Percentiles rank a stretch among this genome's conserved stretches.
Conservation (phyloP, 352 stramenopile species). For the Lagenidium giganteum region DNA sequence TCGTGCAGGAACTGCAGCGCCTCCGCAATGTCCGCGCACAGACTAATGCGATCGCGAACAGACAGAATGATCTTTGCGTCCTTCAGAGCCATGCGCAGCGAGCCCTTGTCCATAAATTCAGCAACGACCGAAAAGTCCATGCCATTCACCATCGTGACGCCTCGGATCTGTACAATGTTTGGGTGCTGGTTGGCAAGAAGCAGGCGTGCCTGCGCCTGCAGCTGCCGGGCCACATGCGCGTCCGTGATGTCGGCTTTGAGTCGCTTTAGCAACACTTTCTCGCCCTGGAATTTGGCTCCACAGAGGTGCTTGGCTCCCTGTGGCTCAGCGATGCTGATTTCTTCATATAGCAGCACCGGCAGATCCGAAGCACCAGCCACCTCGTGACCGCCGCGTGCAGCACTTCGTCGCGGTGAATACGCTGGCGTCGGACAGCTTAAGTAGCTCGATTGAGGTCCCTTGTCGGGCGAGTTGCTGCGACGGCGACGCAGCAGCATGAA, state of each 20-base stretch:
- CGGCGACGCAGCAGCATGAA: neutral
- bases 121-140: constrained; percentile 75
- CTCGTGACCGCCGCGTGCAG: constrained; percentile 49
- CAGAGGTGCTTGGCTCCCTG: constrained; percentile 43
- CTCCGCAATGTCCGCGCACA: constrained; percentile 59
- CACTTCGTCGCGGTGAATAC: constrained; percentile 41
- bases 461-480: neutral
- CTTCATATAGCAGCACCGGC: too few relatives aligned
- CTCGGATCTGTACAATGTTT: constrained; percentile 64
- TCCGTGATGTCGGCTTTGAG: constrained; percentile 61
- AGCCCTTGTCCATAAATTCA: constrained; percentile 75
- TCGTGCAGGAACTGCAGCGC: constrained; percentile 62
- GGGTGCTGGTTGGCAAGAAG: constrained; percentile 49
- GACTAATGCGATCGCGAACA: constrained; percentile 44
- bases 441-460: too few relatives aligned
- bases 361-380: too few relatives aligned
- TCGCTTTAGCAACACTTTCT: constrained; percentile 68
- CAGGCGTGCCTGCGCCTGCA: constrained; percentile 48
- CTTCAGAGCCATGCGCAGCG: constrained; percentile 47
- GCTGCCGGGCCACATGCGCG: constrained; percentile 47
- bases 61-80: constrained; percentile 50
- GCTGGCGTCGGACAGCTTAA: too few relatives aligned
- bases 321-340: too few relatives aligned
- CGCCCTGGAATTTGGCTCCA: constrained; percentile 44
- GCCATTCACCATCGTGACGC: constrained; percentile 63